phyloP scores from a whole-genome alignment of 2,329 filamentous ascomycete species.

The Metarhizium brunneum region DNA sequence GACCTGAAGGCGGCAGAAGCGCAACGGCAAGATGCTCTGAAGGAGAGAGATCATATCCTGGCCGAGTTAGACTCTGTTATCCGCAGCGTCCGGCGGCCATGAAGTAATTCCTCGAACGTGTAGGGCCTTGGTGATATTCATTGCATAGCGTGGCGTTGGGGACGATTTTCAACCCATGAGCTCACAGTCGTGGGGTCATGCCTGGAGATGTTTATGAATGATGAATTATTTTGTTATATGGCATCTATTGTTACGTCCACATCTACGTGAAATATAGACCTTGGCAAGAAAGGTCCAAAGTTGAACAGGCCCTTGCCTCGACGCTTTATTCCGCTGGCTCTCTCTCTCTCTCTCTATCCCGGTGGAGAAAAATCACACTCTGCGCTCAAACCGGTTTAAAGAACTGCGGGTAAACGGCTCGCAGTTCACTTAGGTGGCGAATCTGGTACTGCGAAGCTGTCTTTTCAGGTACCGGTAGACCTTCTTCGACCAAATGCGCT shows the following conservation, averaged over 20 bases:
- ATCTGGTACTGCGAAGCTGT: conserved; percentile 69
- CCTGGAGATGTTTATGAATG: background rate
- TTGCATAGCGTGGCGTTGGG: conserved; percentile 21
- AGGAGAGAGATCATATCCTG: conserved; percentile 53
- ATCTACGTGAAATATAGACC: background rate
- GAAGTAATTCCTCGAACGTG: conserved; percentile 13
- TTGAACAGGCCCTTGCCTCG: background rate
- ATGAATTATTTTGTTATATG: background rate
- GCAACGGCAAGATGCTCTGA: conserved; percentile 52
- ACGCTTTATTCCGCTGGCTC: background rate
- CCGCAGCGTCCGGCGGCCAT: conserved; percentile 49
- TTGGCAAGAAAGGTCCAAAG: background rate
- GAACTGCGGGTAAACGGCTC: conserved; percentile 69
- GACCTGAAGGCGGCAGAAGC: conserved; percentile 54
- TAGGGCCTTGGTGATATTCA: conserved; percentile 1
- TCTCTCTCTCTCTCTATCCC: background rate
- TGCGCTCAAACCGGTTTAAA: conserved; percentile 51
- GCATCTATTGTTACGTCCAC: background rate
- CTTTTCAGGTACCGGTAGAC: conserved; percentile 50
- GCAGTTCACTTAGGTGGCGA: conserved; percentile 64
- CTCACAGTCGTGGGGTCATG: background rate
- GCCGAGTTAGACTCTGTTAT: conserved; percentile 52
- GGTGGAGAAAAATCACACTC: conserved; percentile 4
- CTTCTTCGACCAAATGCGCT: conserved; percentile 76
- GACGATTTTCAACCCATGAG: background rate